Percentiles rank a stretch among this genome's conserved stretches.
These are phyloP conservation scores for Diplogelasinospora grovesii DNA, from an alignment of 495 filamentous ascomycete species.

Conservation along the genomic window DNA sequence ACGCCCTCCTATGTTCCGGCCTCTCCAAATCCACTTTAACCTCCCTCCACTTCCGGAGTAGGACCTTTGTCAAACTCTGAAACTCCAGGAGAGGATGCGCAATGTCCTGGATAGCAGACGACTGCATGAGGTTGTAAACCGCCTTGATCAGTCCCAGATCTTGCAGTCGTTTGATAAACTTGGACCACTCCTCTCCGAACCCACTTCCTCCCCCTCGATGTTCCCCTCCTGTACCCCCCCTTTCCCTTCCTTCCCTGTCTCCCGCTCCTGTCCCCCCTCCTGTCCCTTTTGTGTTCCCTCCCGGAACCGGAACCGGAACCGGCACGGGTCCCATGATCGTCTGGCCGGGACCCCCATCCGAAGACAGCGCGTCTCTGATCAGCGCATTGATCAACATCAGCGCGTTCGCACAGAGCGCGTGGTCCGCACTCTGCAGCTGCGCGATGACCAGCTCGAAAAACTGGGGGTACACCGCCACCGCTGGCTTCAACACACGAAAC, in stretches of 20 bases:
- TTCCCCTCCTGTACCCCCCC: too few relatives aligned
- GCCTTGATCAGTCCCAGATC: constrained; percentile 90
- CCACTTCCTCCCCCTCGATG: too few relatives aligned
- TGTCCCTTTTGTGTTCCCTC: constrained; percentile 23
- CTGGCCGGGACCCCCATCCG: too few relatives aligned
- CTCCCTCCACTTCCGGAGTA: constrained; percentile 86
- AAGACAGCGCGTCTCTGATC: constrained; percentile 87
- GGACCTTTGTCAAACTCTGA: constrained; percentile 82
- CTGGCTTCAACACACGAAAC: constrained; percentile 86
- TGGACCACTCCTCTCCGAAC: constrained; percentile 81
- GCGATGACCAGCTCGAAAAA: constrained; percentile 92
- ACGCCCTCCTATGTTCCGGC: constrained; percentile 78
- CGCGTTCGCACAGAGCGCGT: constrained; percentile 92
- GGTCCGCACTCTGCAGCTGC: constrained; percentile 85
- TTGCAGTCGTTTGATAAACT: constrained; percentile 87
- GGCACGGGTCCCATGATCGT: too few relatives aligned
- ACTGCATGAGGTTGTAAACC: constrained; percentile 88
- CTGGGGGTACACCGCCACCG: constrained; percentile 81
- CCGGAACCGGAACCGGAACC: constrained; percentile 32
- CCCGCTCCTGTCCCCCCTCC: too few relatives aligned
- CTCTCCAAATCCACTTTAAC: constrained; percentile 76
- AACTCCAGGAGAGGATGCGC: constrained; percentile 92
- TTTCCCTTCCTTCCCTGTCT: too few relatives aligned
- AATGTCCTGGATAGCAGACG: constrained; percentile 85
- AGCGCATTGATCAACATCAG: constrained; percentile 91